Evolutionary conservation across 441 rosid species (phyloP).

Genomic region (Arabidopsis hybrid): DNA sequence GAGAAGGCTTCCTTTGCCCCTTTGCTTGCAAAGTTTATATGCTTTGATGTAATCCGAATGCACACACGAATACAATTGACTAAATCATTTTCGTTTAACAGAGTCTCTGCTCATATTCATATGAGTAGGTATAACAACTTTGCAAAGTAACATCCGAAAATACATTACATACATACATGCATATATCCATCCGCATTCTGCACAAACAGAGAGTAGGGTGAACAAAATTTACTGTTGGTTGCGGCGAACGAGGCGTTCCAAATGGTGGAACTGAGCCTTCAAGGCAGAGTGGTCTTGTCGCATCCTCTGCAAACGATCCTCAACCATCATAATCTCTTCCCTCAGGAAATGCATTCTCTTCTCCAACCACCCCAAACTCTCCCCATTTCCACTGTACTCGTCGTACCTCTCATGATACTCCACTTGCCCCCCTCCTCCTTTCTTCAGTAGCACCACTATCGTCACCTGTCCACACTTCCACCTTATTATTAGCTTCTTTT

Average conservation of each 20-base stretch:
- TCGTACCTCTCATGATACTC: constrained; percentile 47
- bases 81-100: not conserved
- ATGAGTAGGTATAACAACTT: not conserved
- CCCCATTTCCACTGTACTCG: constrained; percentile 50
- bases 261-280: constrained; percentile 65
- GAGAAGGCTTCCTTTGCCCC: not conserved
- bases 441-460: constrained; percentile 72
- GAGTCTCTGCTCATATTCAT: not conserved
- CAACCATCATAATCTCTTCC: constrained; percentile 81
- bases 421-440: constrained; percentile 53
- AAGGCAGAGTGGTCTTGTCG: constrained; percentile 63
- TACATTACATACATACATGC: constrained; percentile 16
- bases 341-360: constrained; percentile 76
- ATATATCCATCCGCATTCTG: not conserved
- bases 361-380: constrained; percentile 70
- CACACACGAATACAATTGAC: not conserved
- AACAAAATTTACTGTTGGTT: constrained; percentile 25
- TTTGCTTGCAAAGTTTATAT: not conserved
- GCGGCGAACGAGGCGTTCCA: constrained; percentile 46
- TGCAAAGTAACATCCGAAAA: constrained; percentile 18
- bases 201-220: not conserved
- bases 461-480: constrained; percentile 58
- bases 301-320: constrained; percentile 80
- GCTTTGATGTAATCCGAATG: not conserved
- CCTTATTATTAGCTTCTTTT: constrained; percentile 11